Percentiles rank a stretch among this genome's conserved stretches.
phyloP scores from a whole-genome alignment of 257 asterid species.

The Scutellaria minor region DNA sequence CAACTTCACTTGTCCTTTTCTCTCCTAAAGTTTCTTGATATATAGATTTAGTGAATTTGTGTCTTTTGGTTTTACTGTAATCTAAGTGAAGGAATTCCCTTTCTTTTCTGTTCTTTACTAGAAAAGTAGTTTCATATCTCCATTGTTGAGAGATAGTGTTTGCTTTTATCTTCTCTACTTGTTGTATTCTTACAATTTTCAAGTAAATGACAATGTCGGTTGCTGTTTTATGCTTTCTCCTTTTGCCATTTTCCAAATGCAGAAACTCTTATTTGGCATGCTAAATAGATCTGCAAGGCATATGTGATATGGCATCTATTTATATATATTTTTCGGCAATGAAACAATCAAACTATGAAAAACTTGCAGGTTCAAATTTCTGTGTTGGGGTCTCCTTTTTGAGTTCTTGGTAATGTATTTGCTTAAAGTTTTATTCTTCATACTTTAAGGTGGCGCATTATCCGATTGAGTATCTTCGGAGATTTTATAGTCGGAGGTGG shows the following conservation, averaged over 20 bases:
- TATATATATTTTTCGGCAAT: neutral
- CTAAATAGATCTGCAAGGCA: slow-evolving; percentile 28
- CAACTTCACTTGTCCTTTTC: neutral
- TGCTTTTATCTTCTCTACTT: slow-evolving; percentile 19
- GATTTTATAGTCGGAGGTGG: slow-evolving; percentile 10
- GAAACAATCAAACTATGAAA: neutral
- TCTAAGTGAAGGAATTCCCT: neutral
- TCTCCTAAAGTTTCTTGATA: neutral
- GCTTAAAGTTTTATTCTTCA: slow-evolving; percentile 15
- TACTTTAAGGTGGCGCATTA: slow-evolving; percentile 28
- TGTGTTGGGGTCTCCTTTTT: neutral
- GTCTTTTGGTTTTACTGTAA: neutral
- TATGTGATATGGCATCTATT: neutral
- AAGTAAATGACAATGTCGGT: slow-evolving; percentile 4
- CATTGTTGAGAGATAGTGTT: slow-evolving; percentile 9
- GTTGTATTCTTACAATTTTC: neutral
- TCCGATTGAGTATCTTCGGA: slow-evolving; percentile 23
- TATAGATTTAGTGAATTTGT: neutral
- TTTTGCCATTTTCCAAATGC: slow-evolving; percentile 12
- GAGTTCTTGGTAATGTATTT: slow-evolving; percentile 27
- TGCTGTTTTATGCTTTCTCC: slow-evolving; percentile 14
- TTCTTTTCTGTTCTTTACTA: neutral
- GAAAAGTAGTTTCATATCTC: slow-evolving; percentile 1
- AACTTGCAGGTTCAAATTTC: slow-evolving; percentile 29
- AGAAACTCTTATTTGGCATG: slow-evolving; percentile 3